Percentiles rank a stretch among this genome's conserved stretches.
phyloP scores from a whole-genome alignment of 2,329 filamentous ascomycete species.

The Penicillium sumatraense region DNA sequence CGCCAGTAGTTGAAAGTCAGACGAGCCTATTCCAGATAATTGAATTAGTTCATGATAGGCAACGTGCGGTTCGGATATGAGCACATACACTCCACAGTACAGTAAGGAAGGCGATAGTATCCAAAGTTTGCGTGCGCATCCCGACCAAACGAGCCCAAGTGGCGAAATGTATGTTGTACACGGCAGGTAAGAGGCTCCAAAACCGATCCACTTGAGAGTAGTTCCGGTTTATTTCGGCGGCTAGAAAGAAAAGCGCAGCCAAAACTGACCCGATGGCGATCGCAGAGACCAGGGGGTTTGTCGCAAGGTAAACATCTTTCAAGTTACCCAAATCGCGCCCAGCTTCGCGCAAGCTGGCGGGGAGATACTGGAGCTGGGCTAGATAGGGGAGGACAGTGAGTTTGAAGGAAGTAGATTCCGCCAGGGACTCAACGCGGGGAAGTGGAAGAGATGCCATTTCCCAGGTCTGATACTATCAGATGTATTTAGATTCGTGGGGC shows the following conservation, averaged over 20 bases:
- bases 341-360: slow-evolving; percentile 65
- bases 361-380: slow-evolving; percentile 71
- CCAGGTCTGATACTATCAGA: background rate
- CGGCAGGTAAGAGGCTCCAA: slow-evolving; percentile 86
- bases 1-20: slow-evolving; percentile 97
- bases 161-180: slow-evolving; percentile 84
- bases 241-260: slow-evolving; percentile 72
- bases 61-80: background rate
- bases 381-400: slow-evolving; percentile 77
- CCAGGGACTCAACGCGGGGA: slow-evolving; percentile 70
- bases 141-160: slow-evolving; percentile 80
- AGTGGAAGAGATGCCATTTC: slow-evolving; percentile 62
- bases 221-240: slow-evolving; percentile 86
- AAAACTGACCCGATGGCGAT: slow-evolving; percentile 73
- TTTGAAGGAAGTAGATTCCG: slow-evolving; percentile 76
- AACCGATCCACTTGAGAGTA: slow-evolving; percentile 95
- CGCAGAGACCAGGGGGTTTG: slow-evolving; percentile 81
- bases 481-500: background rate
- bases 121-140: slow-evolving; percentile 70
- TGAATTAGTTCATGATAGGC: slow-evolving; percentile 12
- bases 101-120: slow-evolving; percentile 73
- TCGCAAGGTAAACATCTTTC: slow-evolving; percentile 74
- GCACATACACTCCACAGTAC: slow-evolving; percentile 76
- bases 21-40: slow-evolving; percentile 59
- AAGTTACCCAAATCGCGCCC: slow-evolving; percentile 66